Base-by-base conservation (phyloP, 768 basidiomycete species). In the Suillus sp. region DNA sequence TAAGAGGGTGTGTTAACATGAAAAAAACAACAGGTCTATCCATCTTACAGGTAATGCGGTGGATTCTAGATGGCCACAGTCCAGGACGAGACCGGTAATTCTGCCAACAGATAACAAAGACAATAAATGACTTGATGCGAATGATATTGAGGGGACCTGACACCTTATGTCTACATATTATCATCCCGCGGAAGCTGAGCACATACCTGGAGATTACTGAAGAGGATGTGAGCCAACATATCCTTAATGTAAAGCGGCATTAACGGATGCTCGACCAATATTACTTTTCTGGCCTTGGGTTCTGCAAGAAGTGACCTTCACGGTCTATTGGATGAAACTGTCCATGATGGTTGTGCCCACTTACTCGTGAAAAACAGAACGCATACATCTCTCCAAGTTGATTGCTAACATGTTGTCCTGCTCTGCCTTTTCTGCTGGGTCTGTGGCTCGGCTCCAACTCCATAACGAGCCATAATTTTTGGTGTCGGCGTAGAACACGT, bases 231-330 rank as follows among this genome's bases (percentile, higher is more conserved):
- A 0, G 94, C 93, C 43, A 99, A 83, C 63, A 86, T 87, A 48
- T 96, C 92, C 76, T 99, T 99, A 71, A 98, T 88, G 62, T 89
- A 84, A 1, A 92, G 74, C 1, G 96, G 93, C 20, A 98, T 79
- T 27, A 96, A 78, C 0, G 96, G 92, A 73, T 94, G 91, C 76
- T 99, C 97, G 7, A 96, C 81, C 25, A 99, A 69, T 60, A 99
- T 93, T 60, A 99, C 91, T 76, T 97, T 99, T 61, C 97, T 87
- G 35, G 95, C 89, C 75, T 95, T 96, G 1, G 97, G 92, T 71
- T 99, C 97, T 68, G 94, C 92, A 74, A 98, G 82, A 54, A 99
- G 82, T 57, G 93, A 93, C 73, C 95, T 96, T 75, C 63, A 34
- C 70, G 62, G 65, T 61, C 66, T 56, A 70, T 69, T 60, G 69